Evolutionary conservation across 2,329 filamentous ascomycete genomes (phyloP).

Genomic region (Plenodomus tracheiphilus): DNA sequence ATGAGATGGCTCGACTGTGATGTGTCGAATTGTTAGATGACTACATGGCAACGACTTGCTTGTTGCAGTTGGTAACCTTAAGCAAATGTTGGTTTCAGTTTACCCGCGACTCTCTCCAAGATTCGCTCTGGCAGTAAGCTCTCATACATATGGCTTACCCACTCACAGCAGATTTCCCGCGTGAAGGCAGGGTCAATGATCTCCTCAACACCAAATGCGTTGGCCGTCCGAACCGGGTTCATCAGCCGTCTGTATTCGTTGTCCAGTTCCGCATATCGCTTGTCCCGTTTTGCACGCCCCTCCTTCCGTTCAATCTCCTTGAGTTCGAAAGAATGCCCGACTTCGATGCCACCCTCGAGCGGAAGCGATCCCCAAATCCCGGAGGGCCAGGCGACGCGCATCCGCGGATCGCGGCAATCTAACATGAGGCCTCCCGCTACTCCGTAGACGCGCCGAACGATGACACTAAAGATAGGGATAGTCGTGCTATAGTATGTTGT

Average conservation of each 20-base stretch:
- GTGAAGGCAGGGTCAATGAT: slow-evolving; percentile 67
- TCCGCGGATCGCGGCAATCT: slow-evolving; percentile 62
- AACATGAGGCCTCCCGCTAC: slow-evolving; percentile 68
- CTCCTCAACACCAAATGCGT: slow-evolving; percentile 66
- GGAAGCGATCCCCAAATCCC: slow-evolving; percentile 66
- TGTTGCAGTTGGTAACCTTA: slow-evolving; percentile 1
- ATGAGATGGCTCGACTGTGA: too few relatives aligned
- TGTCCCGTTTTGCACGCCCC: slow-evolving; percentile 53
- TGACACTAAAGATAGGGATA: slow-evolving; percentile 65
- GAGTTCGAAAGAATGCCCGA: slow-evolving; percentile 63
- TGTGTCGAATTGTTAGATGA: too few relatives aligned
- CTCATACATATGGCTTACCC: slow-evolving; percentile 61
- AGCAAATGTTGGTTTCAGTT: slow-evolving; percentile 40
- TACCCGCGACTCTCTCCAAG: slow-evolving; percentile 46
- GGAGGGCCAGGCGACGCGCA: slow-evolving; percentile 66
- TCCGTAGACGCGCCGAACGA: slow-evolving; percentile 64
- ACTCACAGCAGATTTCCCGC: slow-evolving; percentile 57
- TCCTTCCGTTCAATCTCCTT: slow-evolving; percentile 57
- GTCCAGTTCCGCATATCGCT: slow-evolving; percentile 60
- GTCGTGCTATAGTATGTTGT: slow-evolving; percentile 66
- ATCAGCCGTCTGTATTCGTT: slow-evolving; percentile 64
- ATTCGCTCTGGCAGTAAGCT: slow-evolving; percentile 56
- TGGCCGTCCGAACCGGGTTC: slow-evolving; percentile 67
- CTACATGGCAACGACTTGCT: too few relatives aligned
- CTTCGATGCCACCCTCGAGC: slow-evolving; percentile 66